Conservation (phyloP, 345 rosid genomes). For the Euphorbia tirucalli region DNA sequence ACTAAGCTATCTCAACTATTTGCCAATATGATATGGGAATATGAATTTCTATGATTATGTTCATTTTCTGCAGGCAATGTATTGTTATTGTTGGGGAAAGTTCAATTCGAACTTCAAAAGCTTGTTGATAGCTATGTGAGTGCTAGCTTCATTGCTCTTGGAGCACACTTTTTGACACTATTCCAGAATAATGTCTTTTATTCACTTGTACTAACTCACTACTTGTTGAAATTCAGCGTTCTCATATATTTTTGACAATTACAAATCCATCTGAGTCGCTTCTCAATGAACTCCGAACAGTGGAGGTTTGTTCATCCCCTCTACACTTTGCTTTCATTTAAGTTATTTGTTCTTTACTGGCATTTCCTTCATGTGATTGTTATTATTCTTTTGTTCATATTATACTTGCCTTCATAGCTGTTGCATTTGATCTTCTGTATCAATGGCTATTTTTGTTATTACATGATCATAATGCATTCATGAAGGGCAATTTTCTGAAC, state of each 20-base stretch:
- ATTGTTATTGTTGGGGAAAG: slow-evolving; percentile 69
- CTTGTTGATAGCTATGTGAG: slow-evolving; percentile 94
- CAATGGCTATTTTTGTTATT: neutral
- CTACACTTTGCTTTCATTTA: slow-evolving; percentile 5
- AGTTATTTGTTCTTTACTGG: neutral
- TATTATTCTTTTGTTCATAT: neutral
- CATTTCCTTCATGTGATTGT: neutral
- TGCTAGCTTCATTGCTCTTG: slow-evolving; percentile 16
- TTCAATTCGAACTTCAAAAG: slow-evolving; percentile 82
- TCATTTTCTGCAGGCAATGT: slow-evolving; percentile 55
- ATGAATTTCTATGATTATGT: slow-evolving; percentile 2
- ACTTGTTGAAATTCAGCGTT: slow-evolving; percentile 54
- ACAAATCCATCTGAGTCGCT: slow-evolving; percentile 92
- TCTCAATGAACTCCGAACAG: slow-evolving; percentile 85
- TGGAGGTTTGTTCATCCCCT: slow-evolving; percentile 72
- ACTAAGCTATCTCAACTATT: neutral
- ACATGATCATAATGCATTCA: neutral
- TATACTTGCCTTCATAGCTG: neutral
- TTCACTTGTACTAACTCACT: slow-evolving; percentile 14
- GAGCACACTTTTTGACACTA: slow-evolving; percentile 2
- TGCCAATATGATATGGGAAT: neutral
- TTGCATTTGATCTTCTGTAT: neutral
- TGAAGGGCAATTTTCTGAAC: neutral
- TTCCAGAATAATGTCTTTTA: neutral
- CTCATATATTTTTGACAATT: slow-evolving; percentile 71